Evolutionary conservation across 352 stramenopile genomes (phyloP), one percentile per base, ranked within the genome.

Genomic region (Phytophthora crassamura): DNA sequence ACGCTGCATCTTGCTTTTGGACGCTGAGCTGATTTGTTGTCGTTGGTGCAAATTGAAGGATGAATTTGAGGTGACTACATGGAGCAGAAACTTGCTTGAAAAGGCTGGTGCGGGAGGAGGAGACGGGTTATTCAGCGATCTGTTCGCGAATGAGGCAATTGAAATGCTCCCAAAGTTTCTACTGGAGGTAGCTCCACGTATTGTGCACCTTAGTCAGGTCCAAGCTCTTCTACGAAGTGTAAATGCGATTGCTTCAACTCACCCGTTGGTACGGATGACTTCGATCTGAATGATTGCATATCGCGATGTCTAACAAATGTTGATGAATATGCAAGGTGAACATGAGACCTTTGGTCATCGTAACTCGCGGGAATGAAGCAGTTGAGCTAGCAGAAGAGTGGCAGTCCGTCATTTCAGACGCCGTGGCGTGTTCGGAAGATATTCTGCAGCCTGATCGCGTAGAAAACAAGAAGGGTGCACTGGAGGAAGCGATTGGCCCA

Each of bases 51-150:
- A 42, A 50, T 47, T 53, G 8, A 5, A 87, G 78, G 60, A 83
- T 43, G 78, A 87, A 38, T 87, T 87, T 51, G 57, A 75, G 52
- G 43, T 64, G 33, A 81, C 78, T 20, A 66, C 22, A 12, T 87
- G 75, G 75, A 84, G 78, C 35, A 69, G 57, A 35, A 59, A 64
- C 14, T 55, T 79, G 39, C 54, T 75, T 14, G 71, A 67, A 46
- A 71, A 72, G 16, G 57, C 72, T 18, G 22, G 46, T 30, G 34
- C 34, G 11, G 64, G 64, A 49, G 54, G 71, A 46, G 76, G 76
- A 5, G 71, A 82, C 39, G 62, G 64, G 3, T 42, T 85, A 14
- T 75, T 80, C 22, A 53, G 47, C 28, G 47, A 69, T 15, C 33
- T 67, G 45, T 30, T 74, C 22, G 55, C 53, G 0, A 30, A 12